Base-by-base conservation (phyloP, 2,329 filamentous ascomycete species). In the Cytospora piceicola region DNA sequence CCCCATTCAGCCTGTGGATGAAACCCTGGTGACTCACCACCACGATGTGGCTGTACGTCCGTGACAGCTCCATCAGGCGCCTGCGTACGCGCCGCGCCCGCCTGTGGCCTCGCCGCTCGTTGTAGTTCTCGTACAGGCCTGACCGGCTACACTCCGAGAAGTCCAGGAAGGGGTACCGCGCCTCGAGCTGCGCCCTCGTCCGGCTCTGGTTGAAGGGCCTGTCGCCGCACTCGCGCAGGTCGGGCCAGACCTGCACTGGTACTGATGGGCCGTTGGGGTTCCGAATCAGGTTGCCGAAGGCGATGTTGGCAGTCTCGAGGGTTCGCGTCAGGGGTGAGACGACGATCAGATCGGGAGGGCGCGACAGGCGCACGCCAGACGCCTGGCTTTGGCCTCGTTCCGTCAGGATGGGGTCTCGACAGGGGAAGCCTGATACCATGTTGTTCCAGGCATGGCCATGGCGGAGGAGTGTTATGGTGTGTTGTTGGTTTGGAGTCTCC, bases 371-470 rank as follows among this genome's bases (percentile, higher is more conserved):
- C 32, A 65, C 63, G 8, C 46, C 53, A 2, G 58, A 6, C 7
- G 63, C 63, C 42, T 65, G 63, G 11, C 46, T 32, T 22, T 30
- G 53, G 15, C 63, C 63, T 12, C 58, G 30, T 29, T 65, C 63
- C 1, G 63, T 65, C 30, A 65, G 58, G 42, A 65, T 65, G 8
- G 63, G 63, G 27, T 65, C 63, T 17, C 63, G 39, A 51, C 63
- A 65, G 27, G 63, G 63, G n/a, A 65, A 65, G 8, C 63, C 63
- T 12, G 63, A 58, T n/a, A 65, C n/a, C 63, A 65, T 65, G 42
- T 65, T 65, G 42, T 65, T 65, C 63, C 63, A 65, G 42, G 63
- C 63, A 61, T 65, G 63, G 58, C 63, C 63, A n/a, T 65, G 63
- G 12, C 63, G 63, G 32, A 65, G 63, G 52, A 65, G 54, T 27